Base-by-base conservation (phyloP, 2,329 filamentous ascomycete species). In the Cladorrhinum sp. region DNA sequence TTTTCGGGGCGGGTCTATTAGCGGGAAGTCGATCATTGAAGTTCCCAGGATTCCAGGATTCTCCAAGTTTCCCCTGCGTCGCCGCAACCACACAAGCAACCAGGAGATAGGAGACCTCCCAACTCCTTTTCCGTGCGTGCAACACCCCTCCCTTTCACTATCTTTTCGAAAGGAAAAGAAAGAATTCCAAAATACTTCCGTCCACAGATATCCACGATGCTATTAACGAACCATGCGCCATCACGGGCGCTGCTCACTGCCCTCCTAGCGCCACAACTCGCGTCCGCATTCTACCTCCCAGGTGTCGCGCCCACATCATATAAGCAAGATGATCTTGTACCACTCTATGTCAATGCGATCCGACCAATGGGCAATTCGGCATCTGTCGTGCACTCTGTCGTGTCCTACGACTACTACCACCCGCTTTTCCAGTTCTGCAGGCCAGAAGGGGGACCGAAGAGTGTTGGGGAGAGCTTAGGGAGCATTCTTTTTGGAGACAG, bases 401-500 rank as follows among this genome's bases (percentile, higher is more conserved):
- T 98, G 70, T 91, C 94, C 3, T 99, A 91, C 81, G 94, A 98
- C 77, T 98, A 99, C 80, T 99, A 99, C 74, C 87, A 95, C 69
- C 85, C 87, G 5, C 84, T 84, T 2, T 96, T 99, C 76, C 87
- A 90, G 72, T 96, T 97, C 80, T 99, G 95, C 76, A 79, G 84
- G 68, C 95, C 94, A 1, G 79, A 89, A 59, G 87, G 82, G 63
- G 91, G 91, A 1, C 87, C 92, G 8, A 76, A 93, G 73, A 84
- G 90, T 78, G 86, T 96, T 21, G 88, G 91, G 46, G 95, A 97
- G 77, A 95, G 91, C 66, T 76, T 99, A 65, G 95, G 95, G 23
- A 97, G 94, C 80, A 99, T 99, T 72, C 77, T 99, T 56, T 99
- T 99, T 69, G 95, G 95, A 67, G 95, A 99, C 77, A 86, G 95